These are phyloP conservation scores for Neurospora sp. DNA, from an alignment of 495 filamentous ascomycete genomes.

Conservation along the genomic window DNA sequence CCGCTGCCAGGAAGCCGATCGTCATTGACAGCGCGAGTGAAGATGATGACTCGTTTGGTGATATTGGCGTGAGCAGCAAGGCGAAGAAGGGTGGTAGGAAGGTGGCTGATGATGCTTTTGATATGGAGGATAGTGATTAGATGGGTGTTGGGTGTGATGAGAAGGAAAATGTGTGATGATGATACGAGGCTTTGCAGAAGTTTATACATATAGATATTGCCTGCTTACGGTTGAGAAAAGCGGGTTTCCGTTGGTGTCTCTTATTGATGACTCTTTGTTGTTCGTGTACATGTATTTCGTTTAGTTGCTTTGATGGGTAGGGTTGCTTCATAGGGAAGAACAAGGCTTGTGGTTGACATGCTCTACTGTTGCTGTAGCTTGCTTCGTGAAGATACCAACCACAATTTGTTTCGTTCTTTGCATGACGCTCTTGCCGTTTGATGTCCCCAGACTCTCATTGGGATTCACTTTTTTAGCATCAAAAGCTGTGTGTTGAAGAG, in stretches of 20 bases:
- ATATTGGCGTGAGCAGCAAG: constrained; percentile 24
- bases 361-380: neutral
- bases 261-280: neutral
- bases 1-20: constrained; percentile 30
- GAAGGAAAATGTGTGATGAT: neutral
- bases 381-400: neutral
- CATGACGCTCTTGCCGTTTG: neutral
- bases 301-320: neutral
- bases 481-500: neutral
- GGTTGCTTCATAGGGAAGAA: neutral
- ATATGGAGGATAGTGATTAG: constrained; percentile 19
- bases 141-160: neutral
- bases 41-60: constrained; percentile 33
- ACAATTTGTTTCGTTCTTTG: neutral
- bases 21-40: constrained; percentile 21
- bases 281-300: neutral
- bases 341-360: neutral
- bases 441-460: neutral
- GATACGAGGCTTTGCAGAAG: neutral
- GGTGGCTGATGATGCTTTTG: constrained; percentile 14
- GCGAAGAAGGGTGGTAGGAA: constrained; percentile 23
- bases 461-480: neutral
- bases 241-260: neutral
- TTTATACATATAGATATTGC: neutral
- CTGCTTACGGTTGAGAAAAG: neutral